phyloP scores from a whole-genome alignment of 768 basidiomycete genomes.

The Butyriboletus loyo region DNA sequence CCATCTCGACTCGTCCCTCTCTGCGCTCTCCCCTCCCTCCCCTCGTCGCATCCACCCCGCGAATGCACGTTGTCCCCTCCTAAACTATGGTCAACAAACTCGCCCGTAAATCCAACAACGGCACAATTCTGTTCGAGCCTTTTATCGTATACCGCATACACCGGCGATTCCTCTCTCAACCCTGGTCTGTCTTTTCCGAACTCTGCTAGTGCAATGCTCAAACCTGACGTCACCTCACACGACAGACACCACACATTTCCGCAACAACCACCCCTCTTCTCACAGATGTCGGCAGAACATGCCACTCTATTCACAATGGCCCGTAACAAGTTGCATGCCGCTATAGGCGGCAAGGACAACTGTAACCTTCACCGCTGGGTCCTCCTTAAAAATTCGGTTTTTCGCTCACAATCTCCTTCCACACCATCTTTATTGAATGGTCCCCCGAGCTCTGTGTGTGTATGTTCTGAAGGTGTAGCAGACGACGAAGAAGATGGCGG shows the following conservation, averaged over 20 bases:
- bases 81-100: conserved; percentile 81
- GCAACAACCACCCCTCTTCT: conserved; percentile 5
- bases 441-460: conserved; percentile 25
- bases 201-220: background rate
- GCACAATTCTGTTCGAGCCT: conserved; percentile 83
- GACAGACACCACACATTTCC: conserved; percentile 17
- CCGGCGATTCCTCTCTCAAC: conserved; percentile 35
- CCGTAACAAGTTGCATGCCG: conserved; percentile 70
- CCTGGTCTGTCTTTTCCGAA: conserved; percentile 19
- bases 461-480: conserved; percentile 36
- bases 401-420: conserved; percentile 47
- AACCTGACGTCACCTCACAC: conserved; percentile 9
- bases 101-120: conserved; percentile 77
- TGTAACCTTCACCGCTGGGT: conserved; percentile 85
- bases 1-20: conserved; percentile 11
- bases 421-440: conserved; percentile 26
- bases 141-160: conserved; percentile 88
- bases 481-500: conserved; percentile 52
- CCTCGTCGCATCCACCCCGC: conserved; percentile 23
- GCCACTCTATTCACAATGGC: conserved; percentile 59
- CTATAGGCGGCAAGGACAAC: conserved; percentile 58
- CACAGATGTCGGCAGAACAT: conserved; percentile 47
- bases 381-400: conserved; percentile 80
- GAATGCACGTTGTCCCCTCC: conserved; percentile 29
- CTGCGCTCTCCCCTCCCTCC: background rate